Evolutionary conservation across 352 stramenopile genomes (phyloP), one percentile per base, ranked within the genome.

Genomic region (Salisapilia sapeloensis): DNA sequence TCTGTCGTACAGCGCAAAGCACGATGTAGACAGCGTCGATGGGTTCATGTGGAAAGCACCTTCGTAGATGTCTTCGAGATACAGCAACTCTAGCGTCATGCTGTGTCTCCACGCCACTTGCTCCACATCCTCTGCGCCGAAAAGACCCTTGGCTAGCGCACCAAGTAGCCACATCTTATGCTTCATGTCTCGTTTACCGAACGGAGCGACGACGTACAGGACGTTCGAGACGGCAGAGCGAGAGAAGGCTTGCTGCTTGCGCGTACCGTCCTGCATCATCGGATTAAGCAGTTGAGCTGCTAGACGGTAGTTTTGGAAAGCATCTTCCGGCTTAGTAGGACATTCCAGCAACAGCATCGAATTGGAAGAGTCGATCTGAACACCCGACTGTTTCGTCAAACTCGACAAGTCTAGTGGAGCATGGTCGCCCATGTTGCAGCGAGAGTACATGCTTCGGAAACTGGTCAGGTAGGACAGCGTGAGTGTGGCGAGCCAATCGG

Each of bases 91-190:
- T 15, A 85, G 41, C 10, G 61, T 76, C 12, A 85, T 52, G 12
- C 61, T 78, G n/a, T 48, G 35, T 15, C 44, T 53, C 66, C 63
- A 83, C 4, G 27, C 12, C 9, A 37, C 40, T 27, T 50, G 29
- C 11, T 50, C 34, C 4, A 32, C 22, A 3, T 33, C 24, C 15
- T 60, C 35, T 21, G 43, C 43, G 21, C 57, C 58, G 40, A 75
- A 85, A 13, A 80, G 53, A 4, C 70, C 70, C 1, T 46, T 55
- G 4, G 50, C 53, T 27, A 85, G 77, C 6, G 70, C 63, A 9
- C 70, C 70, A 4, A 85, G 39, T 4, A 52, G 33, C 70, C 70
- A 85, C 45, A 69, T 56, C 35, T 76, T 77, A 43, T 85, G 70
- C 37, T 70, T 76, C 11, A 81, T 48, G 38, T 85, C 66, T 9